Evolutionary conservation across 768 basidiomycete genomes (phyloP).

Genomic region (Mycena leptocephala): DNA sequence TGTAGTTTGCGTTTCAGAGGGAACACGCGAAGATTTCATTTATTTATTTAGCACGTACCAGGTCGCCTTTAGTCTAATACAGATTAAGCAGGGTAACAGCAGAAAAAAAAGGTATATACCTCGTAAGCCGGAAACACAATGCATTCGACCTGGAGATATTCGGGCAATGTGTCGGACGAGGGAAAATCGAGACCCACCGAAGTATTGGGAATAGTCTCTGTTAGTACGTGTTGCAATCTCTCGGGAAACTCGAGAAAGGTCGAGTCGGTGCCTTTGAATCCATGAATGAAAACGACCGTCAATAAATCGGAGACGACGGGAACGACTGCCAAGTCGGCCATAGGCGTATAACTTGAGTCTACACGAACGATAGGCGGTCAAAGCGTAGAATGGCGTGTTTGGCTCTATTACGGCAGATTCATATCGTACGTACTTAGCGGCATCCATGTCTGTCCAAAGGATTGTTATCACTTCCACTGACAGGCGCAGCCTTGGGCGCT

Average conservation of each 20-base stretch:
- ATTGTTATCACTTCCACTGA: too few relatives aligned
- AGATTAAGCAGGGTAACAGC: background rate
- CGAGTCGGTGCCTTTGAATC: constrained; percentile 68
- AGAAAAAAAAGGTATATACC: constrained; percentile 55
- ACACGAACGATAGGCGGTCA: background rate
- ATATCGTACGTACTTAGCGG: too few relatives aligned
- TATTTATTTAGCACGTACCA: constrained; percentile 65
- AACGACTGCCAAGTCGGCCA: background rate
- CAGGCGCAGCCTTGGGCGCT: too few relatives aligned
- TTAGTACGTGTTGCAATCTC: constrained; percentile 82
- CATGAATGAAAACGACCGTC: constrained; percentile 86
- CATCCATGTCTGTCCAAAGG: too few relatives aligned
- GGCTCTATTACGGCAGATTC: too few relatives aligned
- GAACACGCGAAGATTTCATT: background rate
- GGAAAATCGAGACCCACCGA: background rate
- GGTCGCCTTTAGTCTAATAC: constrained; percentile 87
- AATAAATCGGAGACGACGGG: constrained; percentile 63
- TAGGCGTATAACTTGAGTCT: background rate
- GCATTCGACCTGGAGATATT: constrained; percentile 71
- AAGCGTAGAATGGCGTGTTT: background rate
- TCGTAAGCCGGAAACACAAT: constrained; percentile 94
- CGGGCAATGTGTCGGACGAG: background rate
- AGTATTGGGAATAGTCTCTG: constrained; percentile 69
- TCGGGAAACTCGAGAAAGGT: constrained; percentile 88
- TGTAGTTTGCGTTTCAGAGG: constrained; percentile 46